Evolutionary conservation across 352 stramenopile species (phyloP).

Genomic region (Phytophthora foliorum): DNA sequence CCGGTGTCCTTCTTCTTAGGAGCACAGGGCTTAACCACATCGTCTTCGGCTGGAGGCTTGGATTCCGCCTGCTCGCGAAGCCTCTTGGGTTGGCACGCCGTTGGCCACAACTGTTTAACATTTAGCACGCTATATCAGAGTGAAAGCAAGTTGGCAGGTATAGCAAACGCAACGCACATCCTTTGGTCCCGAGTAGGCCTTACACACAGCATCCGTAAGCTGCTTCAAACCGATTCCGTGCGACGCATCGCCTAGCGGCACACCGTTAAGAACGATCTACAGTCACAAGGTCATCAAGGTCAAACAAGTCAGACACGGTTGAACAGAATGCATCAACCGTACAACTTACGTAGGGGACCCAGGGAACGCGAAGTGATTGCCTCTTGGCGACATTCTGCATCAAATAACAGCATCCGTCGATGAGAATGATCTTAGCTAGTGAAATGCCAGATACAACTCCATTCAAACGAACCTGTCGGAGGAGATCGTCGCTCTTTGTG

Average conservation of each 20-base stretch:
- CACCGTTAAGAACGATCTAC: slow-evolving; percentile 71
- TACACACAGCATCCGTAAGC: slow-evolving; percentile 73
- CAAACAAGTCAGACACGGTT: neutral
- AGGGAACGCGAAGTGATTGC: slow-evolving; percentile 59
- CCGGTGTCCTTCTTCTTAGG: slow-evolving; percentile 66
- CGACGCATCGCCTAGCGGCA: slow-evolving; percentile 60
- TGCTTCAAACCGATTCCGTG: slow-evolving; percentile 77
- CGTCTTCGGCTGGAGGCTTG: slow-evolving; percentile 45
- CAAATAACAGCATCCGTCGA: slow-evolving; percentile 7
- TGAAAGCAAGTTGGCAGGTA: neutral
- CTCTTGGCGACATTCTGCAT: slow-evolving; percentile 62
- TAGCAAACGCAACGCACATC: slow-evolving; percentile 40
- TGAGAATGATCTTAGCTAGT: slow-evolving; percentile 5
- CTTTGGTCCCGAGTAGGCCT: slow-evolving; percentile 65
- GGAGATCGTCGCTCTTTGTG: slow-evolving; percentile 61
- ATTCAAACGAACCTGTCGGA: slow-evolving; percentile 53
- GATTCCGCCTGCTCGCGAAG: slow-evolving; percentile 59
- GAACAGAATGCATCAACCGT: slow-evolving; percentile 7
- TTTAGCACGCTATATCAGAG: neutral
- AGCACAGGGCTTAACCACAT: slow-evolving; percentile 72
- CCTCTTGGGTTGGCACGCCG: slow-evolving; percentile 67
- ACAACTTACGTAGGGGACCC: slow-evolving; percentile 78
- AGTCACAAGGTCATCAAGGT: neutral
- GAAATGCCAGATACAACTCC: neutral
- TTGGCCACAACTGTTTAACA: slow-evolving; percentile 46